Evolutionary conservation across 2,329 filamentous ascomycete species (phyloP).

Genomic region (Aspergillus sp.): DNA sequence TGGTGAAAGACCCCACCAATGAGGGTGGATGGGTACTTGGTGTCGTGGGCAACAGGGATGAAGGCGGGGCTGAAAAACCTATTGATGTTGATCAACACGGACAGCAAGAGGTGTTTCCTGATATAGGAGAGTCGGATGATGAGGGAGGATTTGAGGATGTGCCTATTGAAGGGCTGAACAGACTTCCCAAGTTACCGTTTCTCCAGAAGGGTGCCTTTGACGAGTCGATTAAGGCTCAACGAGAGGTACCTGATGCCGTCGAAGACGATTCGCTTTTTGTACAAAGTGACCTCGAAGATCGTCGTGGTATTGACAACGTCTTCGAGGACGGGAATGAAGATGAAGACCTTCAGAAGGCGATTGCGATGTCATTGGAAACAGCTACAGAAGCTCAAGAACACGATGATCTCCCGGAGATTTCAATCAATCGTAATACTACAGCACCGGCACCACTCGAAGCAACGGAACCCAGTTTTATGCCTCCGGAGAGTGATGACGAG

Average conservation of each 20-base stretch:
- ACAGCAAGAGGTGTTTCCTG: conserved; percentile 44
- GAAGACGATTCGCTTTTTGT: conserved; percentile 54
- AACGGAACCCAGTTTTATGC: conserved; percentile 24
- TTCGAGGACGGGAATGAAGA: conserved; percentile 56
- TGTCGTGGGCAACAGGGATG: conserved; percentile 78
- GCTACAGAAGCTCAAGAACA: conserved; percentile 32
- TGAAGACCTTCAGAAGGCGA: conserved; percentile 71
- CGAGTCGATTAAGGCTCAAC: conserved; percentile 26
- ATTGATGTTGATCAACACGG: conserved; percentile 76
- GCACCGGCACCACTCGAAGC: conserved; percentile 19
- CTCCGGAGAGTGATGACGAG: conserved; percentile 62
- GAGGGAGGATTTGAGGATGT: conserved; percentile 86
- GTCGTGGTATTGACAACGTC: conserved; percentile 45
- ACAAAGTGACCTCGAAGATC: conserved; percentile 27
- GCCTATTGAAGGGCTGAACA: conserved; percentile 81
- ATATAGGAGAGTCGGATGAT: conserved; percentile 55
- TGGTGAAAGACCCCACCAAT: conserved; percentile 90
- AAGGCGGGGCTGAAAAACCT: conserved; percentile 73
- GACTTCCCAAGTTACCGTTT: conserved; percentile 59
- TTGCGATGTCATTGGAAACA: conserved; percentile 69
- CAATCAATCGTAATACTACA: conserved; percentile 43
- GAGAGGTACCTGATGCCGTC: conserved; percentile 29
- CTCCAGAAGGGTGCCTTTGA: conserved; percentile 32
- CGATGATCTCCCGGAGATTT: conserved; percentile 30
- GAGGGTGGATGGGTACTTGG: conserved; percentile 95